Percentiles rank a stretch among this genome's conserved stretches.
These are phyloP conservation scores for Populus hybrid DNA, from an alignment of 441 rosid genomes.

Conservation along the genomic window DNA sequence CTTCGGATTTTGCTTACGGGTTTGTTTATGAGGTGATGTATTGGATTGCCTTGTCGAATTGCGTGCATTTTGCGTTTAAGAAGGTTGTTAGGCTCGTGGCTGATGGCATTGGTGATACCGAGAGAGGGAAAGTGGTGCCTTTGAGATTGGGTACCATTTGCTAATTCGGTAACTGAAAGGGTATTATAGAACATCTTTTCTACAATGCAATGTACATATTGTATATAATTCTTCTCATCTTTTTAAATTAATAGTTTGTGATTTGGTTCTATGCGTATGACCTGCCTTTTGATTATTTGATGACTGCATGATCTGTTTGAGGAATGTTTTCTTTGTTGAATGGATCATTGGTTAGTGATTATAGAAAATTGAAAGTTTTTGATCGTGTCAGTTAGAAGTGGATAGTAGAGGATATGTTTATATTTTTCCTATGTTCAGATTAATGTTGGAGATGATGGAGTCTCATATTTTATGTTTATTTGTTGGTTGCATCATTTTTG, in stretches of 20 bases:
- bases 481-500: neutral
- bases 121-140: conserved; percentile 51
- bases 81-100: conserved; percentile 47
- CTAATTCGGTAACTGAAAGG: conserved; percentile 28
- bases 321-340: neutral
- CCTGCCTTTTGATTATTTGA: neutral
- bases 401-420: neutral
- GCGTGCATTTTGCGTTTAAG: conserved; percentile 81
- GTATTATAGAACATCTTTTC: neutral
- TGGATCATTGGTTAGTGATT: neutral
- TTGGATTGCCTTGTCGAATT: conserved; percentile 83
- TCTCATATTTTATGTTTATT: neutral
- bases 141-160: conserved; percentile 45
- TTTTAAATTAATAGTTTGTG: neutral
- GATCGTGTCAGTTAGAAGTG: neutral
- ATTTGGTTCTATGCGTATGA: neutral
- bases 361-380: neutral
- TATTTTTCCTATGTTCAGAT: neutral
- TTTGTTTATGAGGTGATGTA: conserved; percentile 82
- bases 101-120: conserved; percentile 29
- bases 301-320: neutral
- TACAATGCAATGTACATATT: neutral
- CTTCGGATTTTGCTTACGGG: conserved; percentile 56
- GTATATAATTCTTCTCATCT: neutral
- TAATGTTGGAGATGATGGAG: neutral